phyloP scores from a whole-genome alignment of 345 rosid species.

The Eucalyptus microcorys region DNA sequence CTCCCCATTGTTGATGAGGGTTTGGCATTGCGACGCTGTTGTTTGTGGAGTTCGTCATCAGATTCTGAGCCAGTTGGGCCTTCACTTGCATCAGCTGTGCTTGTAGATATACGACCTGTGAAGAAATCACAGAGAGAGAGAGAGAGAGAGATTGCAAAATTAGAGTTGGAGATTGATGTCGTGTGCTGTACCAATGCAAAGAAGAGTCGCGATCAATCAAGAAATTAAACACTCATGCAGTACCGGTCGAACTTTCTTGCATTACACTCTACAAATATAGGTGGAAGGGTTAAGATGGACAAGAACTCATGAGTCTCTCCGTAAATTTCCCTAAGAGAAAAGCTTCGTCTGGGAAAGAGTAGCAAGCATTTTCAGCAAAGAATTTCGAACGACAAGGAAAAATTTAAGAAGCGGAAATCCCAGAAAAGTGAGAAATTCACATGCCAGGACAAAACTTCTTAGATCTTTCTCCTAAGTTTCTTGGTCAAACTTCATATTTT shows the following conservation, averaged over 20 bases:
- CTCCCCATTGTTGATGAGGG: slow-evolving; percentile 25
- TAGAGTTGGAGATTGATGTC: neutral
- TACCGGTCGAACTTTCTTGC: neutral
- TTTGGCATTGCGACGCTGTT: neutral
- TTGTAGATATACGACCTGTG: slow-evolving; percentile 76
- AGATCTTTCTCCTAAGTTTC: neutral
- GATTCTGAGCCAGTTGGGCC: slow-evolving; percentile 56
- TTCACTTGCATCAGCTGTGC: slow-evolving; percentile 83
- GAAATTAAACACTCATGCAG: neutral
- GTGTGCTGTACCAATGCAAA: neutral
- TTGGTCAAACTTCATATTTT: neutral
- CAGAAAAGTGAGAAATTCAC: neutral
- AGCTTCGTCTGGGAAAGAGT: neutral
- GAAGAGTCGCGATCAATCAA: neutral
- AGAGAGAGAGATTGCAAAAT: neutral
- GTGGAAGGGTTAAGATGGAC: neutral
- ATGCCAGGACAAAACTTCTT: neutral
- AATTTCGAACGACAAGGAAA: neutral
- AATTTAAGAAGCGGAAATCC: neutral
- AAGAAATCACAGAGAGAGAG: neutral
- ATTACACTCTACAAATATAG: neutral
- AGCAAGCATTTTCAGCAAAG: neutral
- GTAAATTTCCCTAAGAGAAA: neutral
- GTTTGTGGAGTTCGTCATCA: slow-evolving; percentile 13
- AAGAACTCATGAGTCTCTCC: neutral